Evolutionary conservation across 768 basidiomycete species (phyloP), one percentile per base, ranked within the genome.

Genomic region (Dendrothele bispora): DNA sequence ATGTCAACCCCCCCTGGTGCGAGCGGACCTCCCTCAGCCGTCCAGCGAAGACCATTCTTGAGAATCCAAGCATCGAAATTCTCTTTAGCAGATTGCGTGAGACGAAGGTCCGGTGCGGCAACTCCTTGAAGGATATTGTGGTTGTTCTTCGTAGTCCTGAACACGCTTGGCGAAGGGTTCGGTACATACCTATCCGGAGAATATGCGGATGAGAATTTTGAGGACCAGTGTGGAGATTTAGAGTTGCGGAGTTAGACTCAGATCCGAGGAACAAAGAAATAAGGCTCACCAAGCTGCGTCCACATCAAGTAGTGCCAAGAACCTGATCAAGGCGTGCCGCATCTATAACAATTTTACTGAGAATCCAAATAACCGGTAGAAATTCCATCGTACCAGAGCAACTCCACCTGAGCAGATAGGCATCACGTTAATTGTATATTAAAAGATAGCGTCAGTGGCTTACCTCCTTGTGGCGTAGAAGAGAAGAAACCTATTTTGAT

Each of bases 81-180:
- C 48, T 83, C 82, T 69, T 92, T 90, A 43, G 86, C 84, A 46
- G 85, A 83, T 53, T 86, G 76, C 1, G 83, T 86, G 37, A 97
- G 79, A 50, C 89, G 86, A 41, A 91, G 76, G 50, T 81, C 81
- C 7, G 87, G 83, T 11, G 82, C 68, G 2, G 93, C 88, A 42
- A 97, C 94, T 52, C 94, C 94, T 81, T 97, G 93, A 20, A 95
- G 75, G 62, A 91, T 91, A 69, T 92, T 92, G 80, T 92, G 90
- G 74, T 91, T 91, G 89, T 91, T 91, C 77, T 90, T 90, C 55
- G 92, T 95, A 51, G 88, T 92, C 54, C 92, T 84, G 79, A 95
- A 95, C 30, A 95, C 89, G 53, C 79, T 81, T 1, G 93, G 92
- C 38, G 91, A 84, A 20, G 89, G 88, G 71, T 91, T 91, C 39